Percentiles rank a stretch among this genome's conserved stretches.
Conservation (phyloP, 805 yeast genomes). For the Metschnikowia rubicola region DNA sequence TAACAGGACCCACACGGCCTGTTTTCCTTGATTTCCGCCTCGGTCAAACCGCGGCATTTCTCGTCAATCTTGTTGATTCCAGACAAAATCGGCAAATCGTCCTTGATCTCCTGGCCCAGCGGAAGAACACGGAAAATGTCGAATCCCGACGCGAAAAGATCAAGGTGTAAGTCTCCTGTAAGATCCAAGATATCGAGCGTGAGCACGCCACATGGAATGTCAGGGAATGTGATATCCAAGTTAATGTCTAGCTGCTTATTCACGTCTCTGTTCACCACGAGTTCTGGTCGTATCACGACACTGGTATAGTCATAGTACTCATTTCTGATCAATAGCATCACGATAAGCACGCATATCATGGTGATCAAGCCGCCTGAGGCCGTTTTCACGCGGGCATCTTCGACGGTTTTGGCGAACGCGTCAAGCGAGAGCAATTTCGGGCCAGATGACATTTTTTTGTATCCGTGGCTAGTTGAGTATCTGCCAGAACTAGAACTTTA, state of each 20-base stretch:
- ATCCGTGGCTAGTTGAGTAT: neutral
- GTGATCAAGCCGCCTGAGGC: constrained; percentile 90
- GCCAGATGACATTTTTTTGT: constrained; percentile 19
- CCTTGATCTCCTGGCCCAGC: constrained; percentile 44
- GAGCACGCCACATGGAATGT: constrained; percentile 79
- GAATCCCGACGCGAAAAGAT: constrained; percentile 68
- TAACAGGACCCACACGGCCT: constrained; percentile 80
- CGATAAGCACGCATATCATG: constrained; percentile 58
- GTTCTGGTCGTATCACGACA: constrained; percentile 70
- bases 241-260: constrained; percentile 73
- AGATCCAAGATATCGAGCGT: constrained; percentile 86
- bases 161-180: constrained; percentile 79
- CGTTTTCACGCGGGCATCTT: constrained; percentile 86
- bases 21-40: constrained; percentile 34
- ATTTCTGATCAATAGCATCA: constrained; percentile 58
- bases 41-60: constrained; percentile 30
- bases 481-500: neutral
- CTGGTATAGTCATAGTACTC: constrained; percentile 76
- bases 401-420: constrained; percentile 92
- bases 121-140: constrained; percentile 59
- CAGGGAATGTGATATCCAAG: constrained; percentile 78
- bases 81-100: constrained; percentile 24
- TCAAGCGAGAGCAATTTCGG: constrained; percentile 61
- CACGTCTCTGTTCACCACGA: constrained; percentile 83
- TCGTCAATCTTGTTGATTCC: constrained; percentile 24